phyloP scores from a whole-genome alignment of 2,329 filamentous ascomycete species.

The Diaporthe eres region DNA sequence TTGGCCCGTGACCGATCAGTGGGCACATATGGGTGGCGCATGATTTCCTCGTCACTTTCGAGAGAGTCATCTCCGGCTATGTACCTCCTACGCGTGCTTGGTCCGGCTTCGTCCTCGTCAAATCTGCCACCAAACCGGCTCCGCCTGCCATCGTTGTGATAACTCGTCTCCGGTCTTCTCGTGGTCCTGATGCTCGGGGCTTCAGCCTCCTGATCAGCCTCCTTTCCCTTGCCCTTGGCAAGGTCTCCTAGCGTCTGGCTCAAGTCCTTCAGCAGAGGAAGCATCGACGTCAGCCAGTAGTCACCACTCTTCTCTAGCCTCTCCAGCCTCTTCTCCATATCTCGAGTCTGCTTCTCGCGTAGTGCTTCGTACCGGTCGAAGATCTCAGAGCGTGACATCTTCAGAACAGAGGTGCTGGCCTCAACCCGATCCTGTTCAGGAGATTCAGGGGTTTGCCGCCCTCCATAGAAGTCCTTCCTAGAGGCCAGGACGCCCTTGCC shows the following conservation, averaged over 20 bases:
- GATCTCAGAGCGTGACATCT: conserved; percentile 35
- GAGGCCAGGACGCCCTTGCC: conserved; percentile 37
- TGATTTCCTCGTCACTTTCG: conserved; percentile 30
- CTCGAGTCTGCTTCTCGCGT: conserved; percentile 45
- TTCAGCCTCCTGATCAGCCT: neutral
- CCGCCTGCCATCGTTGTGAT: conserved; percentile 11
- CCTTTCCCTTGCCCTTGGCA: neutral
- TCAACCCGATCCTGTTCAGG: neutral
- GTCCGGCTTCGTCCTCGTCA: neutral
- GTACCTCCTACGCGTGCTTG: neutral
- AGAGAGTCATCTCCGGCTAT: neutral
- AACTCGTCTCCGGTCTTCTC: neutral
- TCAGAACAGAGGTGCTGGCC: conserved; percentile 9
- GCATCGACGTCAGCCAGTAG: conserved; percentile 59
- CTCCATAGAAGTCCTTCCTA: conserved; percentile 31
- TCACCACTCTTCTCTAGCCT: conserved; percentile 63
- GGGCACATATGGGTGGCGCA: conserved; percentile 1
- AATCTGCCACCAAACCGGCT: neutral
- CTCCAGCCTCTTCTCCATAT: conserved; percentile 63
- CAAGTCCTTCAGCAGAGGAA: conserved; percentile 61
- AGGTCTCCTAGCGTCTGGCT: conserved; percentile 52
- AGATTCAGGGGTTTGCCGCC: conserved; percentile 6
- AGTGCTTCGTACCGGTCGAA: conserved; percentile 40
- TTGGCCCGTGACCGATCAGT: conserved; percentile 24
- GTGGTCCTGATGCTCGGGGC: neutral